Conservation (phyloP, 495 filamentous ascomycete species). For the Cenococcum geophilum region DNA sequence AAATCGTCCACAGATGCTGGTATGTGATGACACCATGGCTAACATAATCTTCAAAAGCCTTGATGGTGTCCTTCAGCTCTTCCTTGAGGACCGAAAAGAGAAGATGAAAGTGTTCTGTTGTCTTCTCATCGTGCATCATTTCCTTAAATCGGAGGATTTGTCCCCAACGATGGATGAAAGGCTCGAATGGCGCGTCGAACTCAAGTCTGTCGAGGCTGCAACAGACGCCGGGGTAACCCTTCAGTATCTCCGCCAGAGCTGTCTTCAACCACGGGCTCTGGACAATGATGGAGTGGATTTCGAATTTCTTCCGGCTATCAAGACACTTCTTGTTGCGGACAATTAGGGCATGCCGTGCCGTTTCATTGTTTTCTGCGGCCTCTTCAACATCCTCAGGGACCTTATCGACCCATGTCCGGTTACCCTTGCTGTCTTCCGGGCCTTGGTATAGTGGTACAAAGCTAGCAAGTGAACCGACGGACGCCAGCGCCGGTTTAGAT, state of each 20-base stretch:
- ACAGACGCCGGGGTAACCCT: constrained; percentile 59
- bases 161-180: constrained; percentile 60
- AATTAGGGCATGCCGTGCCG: constrained; percentile 46
- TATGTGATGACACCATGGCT: constrained; percentile 52
- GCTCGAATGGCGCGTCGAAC: constrained; percentile 54
- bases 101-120: constrained; percentile 48
- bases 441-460: no score
- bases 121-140: constrained; percentile 21
- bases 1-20: constrained; percentile 49
- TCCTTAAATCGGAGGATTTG: constrained; percentile 39
- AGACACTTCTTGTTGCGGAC: constrained; percentile 49
- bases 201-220: constrained; percentile 54
- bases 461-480: no score
- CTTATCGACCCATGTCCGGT: no score
- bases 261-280: constrained; percentile 58
- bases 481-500: no score
- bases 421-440: no score
- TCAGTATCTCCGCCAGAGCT: constrained; percentile 50
- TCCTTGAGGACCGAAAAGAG: constrained; percentile 49
- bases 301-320: constrained; percentile 52
- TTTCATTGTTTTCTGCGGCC: constrained; percentile 43
- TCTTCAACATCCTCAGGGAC: background rate
- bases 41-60: constrained; percentile 44
- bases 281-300: constrained; percentile 56
- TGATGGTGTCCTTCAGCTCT: constrained; percentile 53